These are phyloP conservation scores for Chloropicon primus DNA, from an alignment of 139 green algal genomes.

Conservation along the genomic window DNA sequence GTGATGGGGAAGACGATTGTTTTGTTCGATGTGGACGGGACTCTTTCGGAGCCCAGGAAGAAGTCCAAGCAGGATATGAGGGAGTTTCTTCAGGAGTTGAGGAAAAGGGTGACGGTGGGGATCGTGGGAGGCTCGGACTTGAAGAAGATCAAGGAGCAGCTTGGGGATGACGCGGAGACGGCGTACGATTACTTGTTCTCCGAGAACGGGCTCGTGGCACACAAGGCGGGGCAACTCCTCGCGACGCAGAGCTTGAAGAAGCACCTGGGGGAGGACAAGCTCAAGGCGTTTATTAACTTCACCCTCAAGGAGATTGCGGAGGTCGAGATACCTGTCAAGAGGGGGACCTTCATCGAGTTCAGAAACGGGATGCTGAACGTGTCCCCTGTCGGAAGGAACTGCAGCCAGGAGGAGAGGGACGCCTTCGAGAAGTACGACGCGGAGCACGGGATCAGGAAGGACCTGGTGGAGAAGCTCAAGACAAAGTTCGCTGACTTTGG, in stretches of 20 bases:
- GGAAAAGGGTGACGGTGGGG: slow-evolving; percentile 82
- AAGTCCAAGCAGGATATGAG: slow-evolving; percentile 40
- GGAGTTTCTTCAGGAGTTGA: slow-evolving; percentile 66
- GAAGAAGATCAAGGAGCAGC: slow-evolving; percentile 90
- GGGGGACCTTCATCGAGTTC: slow-evolving; percentile 98
- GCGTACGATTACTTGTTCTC: slow-evolving; percentile 91
- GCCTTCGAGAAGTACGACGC: slow-evolving; percentile 88
- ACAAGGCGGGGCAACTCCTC: slow-evolving; percentile 66
- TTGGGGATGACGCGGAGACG: slow-evolving; percentile 65
- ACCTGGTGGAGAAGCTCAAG: slow-evolving; percentile 67
- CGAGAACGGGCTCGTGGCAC: slow-evolving; percentile 93
- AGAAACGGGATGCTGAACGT: slow-evolving; percentile 98
- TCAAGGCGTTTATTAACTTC: slow-evolving; percentile 68
- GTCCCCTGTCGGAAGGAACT: slow-evolving; percentile 92
- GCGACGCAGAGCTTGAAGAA: slow-evolving; percentile 47
- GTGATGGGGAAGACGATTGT: slow-evolving; percentile 39
- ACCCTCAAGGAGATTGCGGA: slow-evolving; percentile 81
- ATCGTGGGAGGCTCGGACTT: slow-evolving; percentile 95
- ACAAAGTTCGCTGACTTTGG: slow-evolving; percentile 77
- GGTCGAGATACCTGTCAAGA: slow-evolving; percentile 95
- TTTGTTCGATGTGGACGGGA: slow-evolving; percentile 95
- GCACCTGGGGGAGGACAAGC: slow-evolving; percentile 31
- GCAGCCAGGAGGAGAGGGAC: slow-evolving; percentile 89
- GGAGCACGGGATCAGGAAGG: slow-evolving; percentile 39
- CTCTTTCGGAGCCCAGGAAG: slow-evolving; percentile 77